These are phyloP conservation scores for Fistulinella prunicolor DNA, from an alignment of 768 basidiomycete species.

Conservation along the genomic window DNA sequence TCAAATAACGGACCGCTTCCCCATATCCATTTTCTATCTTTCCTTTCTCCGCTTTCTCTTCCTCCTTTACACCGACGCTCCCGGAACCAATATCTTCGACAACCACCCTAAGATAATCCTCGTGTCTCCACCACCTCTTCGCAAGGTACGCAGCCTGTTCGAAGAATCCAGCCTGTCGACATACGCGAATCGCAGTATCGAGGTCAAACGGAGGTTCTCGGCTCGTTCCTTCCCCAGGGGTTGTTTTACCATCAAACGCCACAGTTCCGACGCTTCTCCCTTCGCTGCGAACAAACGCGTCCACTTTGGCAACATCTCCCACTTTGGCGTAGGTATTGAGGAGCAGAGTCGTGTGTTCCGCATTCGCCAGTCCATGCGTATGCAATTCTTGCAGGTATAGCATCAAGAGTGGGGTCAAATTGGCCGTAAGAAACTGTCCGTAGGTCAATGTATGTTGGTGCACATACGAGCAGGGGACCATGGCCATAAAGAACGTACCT, in stretches of 20 bases:
- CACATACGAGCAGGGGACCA: neutral
- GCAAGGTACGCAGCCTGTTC: conserved; percentile 94
- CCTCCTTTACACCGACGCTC: conserved; percentile 2
- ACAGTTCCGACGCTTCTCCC: conserved; percentile 42
- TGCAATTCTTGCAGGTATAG: conserved; percentile 97
- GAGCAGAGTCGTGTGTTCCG: conserved; percentile 94
- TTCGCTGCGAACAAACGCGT: conserved; percentile 90
- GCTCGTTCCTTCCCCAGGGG: conserved; percentile 39
- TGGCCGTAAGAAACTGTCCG: conserved; percentile 88
- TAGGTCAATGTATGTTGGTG: conserved; percentile 5
- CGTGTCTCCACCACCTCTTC: conserved; percentile 85
- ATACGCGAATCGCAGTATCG: conserved; percentile 95
- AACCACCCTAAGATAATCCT: conserved; percentile 90
- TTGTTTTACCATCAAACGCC: conserved; percentile 16
- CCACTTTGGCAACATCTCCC: conserved; percentile 83
- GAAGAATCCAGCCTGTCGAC: conserved; percentile 94
- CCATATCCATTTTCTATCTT: conserved; percentile 45
- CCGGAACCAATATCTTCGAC: conserved; percentile 77
- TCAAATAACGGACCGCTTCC: conserved; percentile 80
- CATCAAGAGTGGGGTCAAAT: conserved; percentile 91
- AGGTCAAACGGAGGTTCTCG: conserved; percentile 92
- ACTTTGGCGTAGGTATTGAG: conserved; percentile 98
- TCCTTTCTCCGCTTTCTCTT: conserved; percentile 27
- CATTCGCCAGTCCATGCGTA: conserved; percentile 82
- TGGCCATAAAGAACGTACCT: conserved; percentile 47